Percentiles rank a stretch among this genome's conserved stretches.
Conservation (phyloP, 352 stramenopile genomes). For the Phytophthora pisi region DNA sequence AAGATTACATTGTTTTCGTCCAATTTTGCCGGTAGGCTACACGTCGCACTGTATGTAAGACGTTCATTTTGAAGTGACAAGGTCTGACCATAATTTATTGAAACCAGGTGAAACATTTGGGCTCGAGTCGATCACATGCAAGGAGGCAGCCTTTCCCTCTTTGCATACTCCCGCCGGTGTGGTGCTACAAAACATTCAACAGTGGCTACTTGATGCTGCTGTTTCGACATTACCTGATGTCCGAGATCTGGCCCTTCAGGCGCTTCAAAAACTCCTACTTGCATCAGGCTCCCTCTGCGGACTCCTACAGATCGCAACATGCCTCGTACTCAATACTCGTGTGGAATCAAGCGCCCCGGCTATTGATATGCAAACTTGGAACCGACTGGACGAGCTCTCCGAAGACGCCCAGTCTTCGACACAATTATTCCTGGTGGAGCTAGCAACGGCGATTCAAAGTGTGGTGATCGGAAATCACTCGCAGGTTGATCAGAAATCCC, state of each 20-base stretch:
- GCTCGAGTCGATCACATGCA: constrained; percentile 56
- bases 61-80: constrained; percentile 3
- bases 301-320: constrained; percentile 69
- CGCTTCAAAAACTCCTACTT: constrained; percentile 66
- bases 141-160: constrained; percentile 48
- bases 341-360: constrained; percentile 1
- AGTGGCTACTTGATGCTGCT: constrained; percentile 72
- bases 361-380: constrained; percentile 55
- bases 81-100: constrained; percentile 9
- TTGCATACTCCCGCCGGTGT: constrained; percentile 56
- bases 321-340: constrained; percentile 61
- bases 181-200: constrained; percentile 67
- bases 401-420: constrained; percentile 41
- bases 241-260: constrained; percentile 66
- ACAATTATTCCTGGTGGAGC: constrained; percentile 50
- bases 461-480: constrained; percentile 54
- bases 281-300: constrained; percentile 83
- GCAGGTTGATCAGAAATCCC: constrained; percentile 39
- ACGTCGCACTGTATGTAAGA: too few relatives aligned
- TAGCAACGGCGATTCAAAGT: constrained; percentile 55
- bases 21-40: constrained; percentile 23
- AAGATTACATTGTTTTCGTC: constrained; percentile 55
- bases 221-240: constrained; percentile 51
- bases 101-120: constrained; percentile 48
- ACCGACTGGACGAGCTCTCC: constrained; percentile 64